Base-by-base conservation (phyloP, 208 protist genomes). In the Naegleria fowleri region DNA sequence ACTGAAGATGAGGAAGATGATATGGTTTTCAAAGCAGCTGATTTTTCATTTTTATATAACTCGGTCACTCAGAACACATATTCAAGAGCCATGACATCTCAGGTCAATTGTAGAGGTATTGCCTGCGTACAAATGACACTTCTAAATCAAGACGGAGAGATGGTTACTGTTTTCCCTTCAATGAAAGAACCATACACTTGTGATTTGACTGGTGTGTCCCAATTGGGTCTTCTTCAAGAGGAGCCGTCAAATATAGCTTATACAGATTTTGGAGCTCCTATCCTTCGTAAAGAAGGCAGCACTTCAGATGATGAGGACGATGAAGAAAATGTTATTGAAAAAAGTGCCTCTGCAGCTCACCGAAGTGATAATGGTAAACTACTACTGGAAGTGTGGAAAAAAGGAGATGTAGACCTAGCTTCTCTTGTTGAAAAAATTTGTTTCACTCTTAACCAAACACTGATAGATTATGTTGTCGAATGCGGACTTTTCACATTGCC, bases 351-450 rank as follows among this genome's bases (percentile, higher is more conserved):
- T 16, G 25, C 39, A 16, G 16, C 33, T 13, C 39, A 6, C 0
- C 3, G 1, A 89, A 89, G 51, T 22, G 11, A 89, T 40, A 67
- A 67, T 67, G 29, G 86, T 75, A 33, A 55, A 29, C 22, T 40
- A 67, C n/a, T 89, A 6, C 29, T 89, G 6, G 86, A 89, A 29
- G 22, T 89, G 33, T 89, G 86, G 86, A 89, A 25, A 67, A 89
- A 89, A 29, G 86, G 86, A 41, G 48, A 67, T 25, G 36, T 89
- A 38, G 86, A 89, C 29, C 0, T 89, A 38, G 13, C 51, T n/a
- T 55, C 86, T 4, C n/a, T 89, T 16, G 4, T 89, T 9, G 86
- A 89, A 33, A 52, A 40, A 22, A 59, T 89, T 41, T 13, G 36
- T 51, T 13, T 40, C 9, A 67, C 86, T 29, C 5, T 67, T 7